A percentile compares a stretch with the other conserved stretches of the same genome.
phyloP scores from a whole-genome alignment of 495 filamentous ascomycete genomes.

The Tricharina praecox region DNA sequence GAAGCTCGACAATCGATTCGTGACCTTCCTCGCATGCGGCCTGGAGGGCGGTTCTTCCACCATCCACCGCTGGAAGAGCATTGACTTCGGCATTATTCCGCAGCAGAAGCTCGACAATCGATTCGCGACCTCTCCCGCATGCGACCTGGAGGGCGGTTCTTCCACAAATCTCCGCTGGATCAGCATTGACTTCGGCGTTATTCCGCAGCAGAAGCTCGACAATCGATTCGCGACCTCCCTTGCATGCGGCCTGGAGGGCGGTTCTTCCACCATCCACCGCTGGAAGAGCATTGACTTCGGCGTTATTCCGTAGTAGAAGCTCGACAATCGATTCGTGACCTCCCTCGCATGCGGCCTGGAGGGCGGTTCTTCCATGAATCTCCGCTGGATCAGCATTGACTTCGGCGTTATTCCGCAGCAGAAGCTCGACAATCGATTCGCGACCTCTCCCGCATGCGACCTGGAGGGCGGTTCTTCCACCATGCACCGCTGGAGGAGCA shows the following conservation, averaged over 20 bases:
- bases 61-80: not conserved
- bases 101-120: not conserved
- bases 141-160: not conserved
- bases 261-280: not conserved
- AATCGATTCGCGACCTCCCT: not conserved
- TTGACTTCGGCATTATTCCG: not conserved
- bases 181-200: not conserved
- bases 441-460: not conserved
- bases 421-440: not conserved
- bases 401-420: not conserved
- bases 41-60: not conserved
- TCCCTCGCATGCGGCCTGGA: not conserved
- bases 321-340: not conserved
- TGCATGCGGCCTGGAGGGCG: not conserved
- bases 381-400: not conserved
- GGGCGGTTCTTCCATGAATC: not conserved
- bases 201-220: not conserved
- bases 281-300: not conserved
- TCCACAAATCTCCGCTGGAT: not conserved
- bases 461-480: not conserved
- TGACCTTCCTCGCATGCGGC: not conserved
- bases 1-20: not conserved
- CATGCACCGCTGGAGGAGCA: not conserved
- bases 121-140: not conserved
- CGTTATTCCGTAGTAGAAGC: not conserved